Percentiles rank a stretch among this genome's conserved stretches.
phyloP scores from a whole-genome alignment of 352 stramenopile genomes.

The Phytophthora ramorum region DNA sequence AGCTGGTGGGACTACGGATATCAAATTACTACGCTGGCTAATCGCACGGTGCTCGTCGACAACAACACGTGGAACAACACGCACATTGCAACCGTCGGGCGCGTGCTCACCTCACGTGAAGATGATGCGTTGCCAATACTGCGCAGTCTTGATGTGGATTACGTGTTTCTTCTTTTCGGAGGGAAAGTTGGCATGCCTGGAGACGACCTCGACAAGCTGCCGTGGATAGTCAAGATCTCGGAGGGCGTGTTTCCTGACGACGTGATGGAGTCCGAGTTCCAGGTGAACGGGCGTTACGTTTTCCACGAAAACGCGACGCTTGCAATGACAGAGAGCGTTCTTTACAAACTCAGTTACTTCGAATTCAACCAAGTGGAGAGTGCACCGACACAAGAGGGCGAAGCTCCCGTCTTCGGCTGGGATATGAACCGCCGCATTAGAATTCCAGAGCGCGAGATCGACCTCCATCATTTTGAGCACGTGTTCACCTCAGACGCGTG shows the following conservation, averaged over 20 bases:
- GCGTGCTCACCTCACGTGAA: conserved; percentile 76
- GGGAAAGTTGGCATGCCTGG: conserved; percentile 69
- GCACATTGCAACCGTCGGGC: conserved; percentile 95
- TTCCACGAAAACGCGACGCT: conserved; percentile 75
- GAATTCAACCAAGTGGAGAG: conserved; percentile 66
- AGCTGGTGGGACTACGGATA: conserved; percentile 92
- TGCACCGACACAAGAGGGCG: conserved; percentile 21
- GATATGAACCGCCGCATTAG: conserved; percentile 73
- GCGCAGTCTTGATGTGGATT: conserved; percentile 79
- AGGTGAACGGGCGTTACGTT: conserved; percentile 73
- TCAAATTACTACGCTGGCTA: conserved; percentile 82
- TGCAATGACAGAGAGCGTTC: conserved; percentile 86
- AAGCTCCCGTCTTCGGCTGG: conserved; percentile 49
- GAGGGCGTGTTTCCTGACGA: conserved; percentile 85
- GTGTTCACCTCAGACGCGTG: conserved; percentile 93
- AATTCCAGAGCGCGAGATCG: conserved; percentile 70
- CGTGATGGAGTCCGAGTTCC: conserved; percentile 88
- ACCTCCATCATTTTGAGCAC: conserved; percentile 89
- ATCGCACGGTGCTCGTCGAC: conserved; percentile 91
- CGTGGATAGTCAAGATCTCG: conserved; percentile 94
- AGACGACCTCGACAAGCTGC: conserved; percentile 95
- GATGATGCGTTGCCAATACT: conserved; percentile 77
- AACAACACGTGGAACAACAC: conserved; percentile 99
- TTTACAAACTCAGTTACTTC: conserved; percentile 94
- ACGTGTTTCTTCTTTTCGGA: conserved; percentile 82